Percentiles rank a stretch among this genome's conserved stretches.
Evolutionary conservation across 306 rosid genomes (phyloP).

Genomic region (Morella rubra): DNA sequence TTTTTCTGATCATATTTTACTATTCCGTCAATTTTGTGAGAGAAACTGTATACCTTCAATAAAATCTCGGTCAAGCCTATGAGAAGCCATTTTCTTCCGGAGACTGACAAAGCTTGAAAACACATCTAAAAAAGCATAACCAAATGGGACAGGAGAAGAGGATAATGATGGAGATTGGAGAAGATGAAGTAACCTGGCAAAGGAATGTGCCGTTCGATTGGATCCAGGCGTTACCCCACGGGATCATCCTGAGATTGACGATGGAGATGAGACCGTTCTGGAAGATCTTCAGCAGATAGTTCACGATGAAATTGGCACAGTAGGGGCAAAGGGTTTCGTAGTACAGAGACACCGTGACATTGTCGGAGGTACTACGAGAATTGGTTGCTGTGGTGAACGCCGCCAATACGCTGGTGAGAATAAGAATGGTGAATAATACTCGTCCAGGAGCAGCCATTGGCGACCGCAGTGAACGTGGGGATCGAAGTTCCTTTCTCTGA

Average conservation of each 20-base stretch:
- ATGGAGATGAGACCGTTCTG: conserved; percentile 63
- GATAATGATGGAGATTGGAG: background rate
- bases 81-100: too few species aligned
- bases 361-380: conserved; percentile 17
- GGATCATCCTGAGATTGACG: conserved; percentile 71
- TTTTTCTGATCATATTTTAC: too few species aligned
- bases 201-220: conserved; percentile 45
- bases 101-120: background rate
- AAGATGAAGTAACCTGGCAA: conserved; percentile 56
- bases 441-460: conserved; percentile 5
- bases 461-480: background rate
- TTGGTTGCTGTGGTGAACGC: background rate
- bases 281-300: conserved; percentile 62
- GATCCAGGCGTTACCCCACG: conserved; percentile 88
- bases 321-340: conserved; percentile 80
- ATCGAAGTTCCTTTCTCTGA: too few species aligned
- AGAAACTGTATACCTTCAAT: too few species aligned
- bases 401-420: background rate
- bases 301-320: conserved; percentile 82
- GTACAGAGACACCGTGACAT: conserved; percentile 66
- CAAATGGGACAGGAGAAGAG: background rate
- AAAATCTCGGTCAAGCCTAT: too few species aligned
- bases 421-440: background rate
- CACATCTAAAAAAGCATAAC: too few species aligned
- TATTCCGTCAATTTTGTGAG: too few species aligned